Evolutionary conservation across 768 basidiomycete species (phyloP), one percentile per base, ranked within the genome.

Genomic region (Neoboletus subvelutipes): DNA sequence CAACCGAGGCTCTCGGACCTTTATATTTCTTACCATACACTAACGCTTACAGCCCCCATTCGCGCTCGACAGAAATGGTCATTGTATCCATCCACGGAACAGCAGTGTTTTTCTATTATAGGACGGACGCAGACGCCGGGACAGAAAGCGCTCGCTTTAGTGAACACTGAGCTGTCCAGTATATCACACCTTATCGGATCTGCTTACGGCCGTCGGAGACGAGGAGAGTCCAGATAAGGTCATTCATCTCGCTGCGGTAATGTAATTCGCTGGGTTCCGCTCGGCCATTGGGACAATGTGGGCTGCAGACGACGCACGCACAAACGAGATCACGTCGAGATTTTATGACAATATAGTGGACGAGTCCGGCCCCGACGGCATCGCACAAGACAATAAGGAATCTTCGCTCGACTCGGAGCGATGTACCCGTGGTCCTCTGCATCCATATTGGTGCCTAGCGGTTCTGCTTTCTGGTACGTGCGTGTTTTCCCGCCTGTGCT

Each of bases 201-300:
- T 15, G 17, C 36, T 17, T 8, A 37, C 36, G 36, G 17, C 36
- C 5, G 42, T 36, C 13, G 52, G 52, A 7, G 42, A 36, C 24
- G 41, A 42, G 41, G 51, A 41, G 29, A 51, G 50, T 39, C 50
- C 50, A 13, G 50, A 51, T 3, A 40, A 51, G 29, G 37, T 26
- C 4, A 58, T 50, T 7, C 57, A 59, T 28, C 58, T 59, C 9
- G 50, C 54, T 2, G 49, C 54, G 7, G 54, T 49, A 0, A 56
- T 50, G 49, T 54, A 46, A 28, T 47, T 56, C 36, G 43, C 58
- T 5, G 54, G 58, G 11, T 59, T 54, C 20, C 52, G 47, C 10
- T 59, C 50, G 1, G 59, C 59, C 11, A 59, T 60, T 13, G 58
- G 52, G 29, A 60, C 52, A n/a, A 59, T 59, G 59, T 60, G 52